A percentile compares a stretch with the other conserved stretches of the same genome.
Conservation (phyloP, 352 stramenopile species). For the Globisporangium sylvaticum region DNA sequence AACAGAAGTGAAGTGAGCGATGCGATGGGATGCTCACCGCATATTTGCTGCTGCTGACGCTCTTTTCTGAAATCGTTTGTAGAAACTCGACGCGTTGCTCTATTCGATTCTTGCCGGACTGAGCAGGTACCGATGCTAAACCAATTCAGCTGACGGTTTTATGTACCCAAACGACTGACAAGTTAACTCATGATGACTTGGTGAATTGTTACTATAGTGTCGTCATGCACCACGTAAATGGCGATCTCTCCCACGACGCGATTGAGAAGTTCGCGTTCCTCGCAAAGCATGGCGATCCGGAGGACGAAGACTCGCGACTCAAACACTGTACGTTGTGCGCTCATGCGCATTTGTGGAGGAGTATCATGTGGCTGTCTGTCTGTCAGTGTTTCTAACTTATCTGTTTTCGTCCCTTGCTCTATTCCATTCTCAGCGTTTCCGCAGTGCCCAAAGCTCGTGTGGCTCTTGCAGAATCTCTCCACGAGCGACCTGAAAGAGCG, state of each 20-base stretch:
- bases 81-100: constrained; percentile 54
- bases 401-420: not conserved
- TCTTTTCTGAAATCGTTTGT: not conserved
- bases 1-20: not conserved
- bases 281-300: constrained; percentile 23
- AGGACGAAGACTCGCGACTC: constrained; percentile 19
- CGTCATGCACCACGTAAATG: constrained; percentile 64
- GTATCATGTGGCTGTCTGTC: no score
- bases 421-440: constrained; percentile 42
- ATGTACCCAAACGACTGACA: not conserved
- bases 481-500: constrained; percentile 61
- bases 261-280: constrained; percentile 63
- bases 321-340: constrained; percentile 23
- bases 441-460: constrained; percentile 69
- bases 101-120: constrained; percentile 65
- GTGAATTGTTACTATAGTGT: constrained; percentile 41
- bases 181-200: not conserved
- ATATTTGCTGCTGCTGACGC: not conserved
- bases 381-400: not conserved
- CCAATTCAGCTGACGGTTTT: not conserved
- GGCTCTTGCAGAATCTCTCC: constrained; percentile 64
- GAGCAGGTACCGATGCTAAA: constrained; percentile 35
- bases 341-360: not conserved
- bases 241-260: constrained; percentile 42
- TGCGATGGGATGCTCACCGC: not conserved